Conservation (phyloP, 2,329 filamentous ascomycete species). For the Colletotrichum incanum region DNA sequence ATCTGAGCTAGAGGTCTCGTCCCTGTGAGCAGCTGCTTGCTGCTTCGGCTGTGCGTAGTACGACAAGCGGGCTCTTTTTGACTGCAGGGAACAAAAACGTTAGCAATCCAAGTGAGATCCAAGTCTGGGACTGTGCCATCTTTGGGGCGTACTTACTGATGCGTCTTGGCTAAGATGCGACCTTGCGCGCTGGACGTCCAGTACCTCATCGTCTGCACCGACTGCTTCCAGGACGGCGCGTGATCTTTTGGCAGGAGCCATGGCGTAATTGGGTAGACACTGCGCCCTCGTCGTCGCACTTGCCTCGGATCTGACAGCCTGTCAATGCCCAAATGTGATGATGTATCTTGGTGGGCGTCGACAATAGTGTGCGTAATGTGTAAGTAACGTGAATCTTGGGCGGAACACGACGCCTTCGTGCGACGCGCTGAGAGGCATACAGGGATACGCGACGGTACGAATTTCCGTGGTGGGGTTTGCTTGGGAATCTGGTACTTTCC, state of each 20-base stretch:
- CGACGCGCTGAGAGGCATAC: conserved; percentile 4
- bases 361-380: neutral
- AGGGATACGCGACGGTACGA: conserved; percentile 11
- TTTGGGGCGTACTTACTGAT: conserved; percentile 53
- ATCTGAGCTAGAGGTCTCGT: conserved; percentile 43
- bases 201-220: conserved; percentile 49
- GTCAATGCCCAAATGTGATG: neutral
- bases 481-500: neutral
- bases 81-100: conserved; percentile 38
- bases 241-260: conserved; percentile 60
- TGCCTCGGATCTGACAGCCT: conserved; percentile 1
- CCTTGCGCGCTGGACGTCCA: conserved; percentile 57
- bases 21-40: conserved; percentile 32
- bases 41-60: conserved; percentile 45
- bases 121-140: neutral
- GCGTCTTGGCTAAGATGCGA: conserved; percentile 58
- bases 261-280: conserved; percentile 28
- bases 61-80: conserved; percentile 55
- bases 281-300: neutral
- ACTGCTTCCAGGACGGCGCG: conserved; percentile 53
- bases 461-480: conserved; percentile 3
- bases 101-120: neutral
- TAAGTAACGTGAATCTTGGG: neutral
- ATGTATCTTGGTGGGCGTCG: neutral
- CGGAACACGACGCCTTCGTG: neutral